A percentile compares a stretch with the other conserved stretches of the same genome.
Evolutionary conservation across 257 asterid genomes (phyloP).

Genomic region (Anisodus tanguticus): DNA sequence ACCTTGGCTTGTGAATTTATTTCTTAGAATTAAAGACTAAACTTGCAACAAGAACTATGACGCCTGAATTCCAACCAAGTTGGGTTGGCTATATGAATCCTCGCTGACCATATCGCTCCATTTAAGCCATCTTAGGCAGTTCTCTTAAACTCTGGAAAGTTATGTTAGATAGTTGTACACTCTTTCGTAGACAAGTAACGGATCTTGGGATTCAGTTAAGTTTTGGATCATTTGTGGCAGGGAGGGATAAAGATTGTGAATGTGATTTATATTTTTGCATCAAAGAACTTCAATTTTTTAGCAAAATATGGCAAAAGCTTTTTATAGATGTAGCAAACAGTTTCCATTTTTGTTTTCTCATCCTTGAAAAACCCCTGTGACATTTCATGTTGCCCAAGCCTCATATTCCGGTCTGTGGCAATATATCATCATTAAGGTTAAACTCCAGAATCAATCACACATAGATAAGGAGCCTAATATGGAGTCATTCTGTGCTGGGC

Average conservation of each 20-base stretch:
- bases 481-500: neutral
- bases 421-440: neutral
- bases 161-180: neutral
- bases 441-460: neutral
- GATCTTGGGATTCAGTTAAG: constrained; percentile 8
- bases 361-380: neutral
- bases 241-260: neutral
- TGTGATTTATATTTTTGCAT: constrained; percentile 8
- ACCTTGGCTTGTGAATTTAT: constrained; percentile 7
- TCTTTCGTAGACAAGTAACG: neutral
- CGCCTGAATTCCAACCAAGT: no score
- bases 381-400: neutral
- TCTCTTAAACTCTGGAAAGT: neutral
- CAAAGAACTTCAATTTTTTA: neutral
- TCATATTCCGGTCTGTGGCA: neutral
- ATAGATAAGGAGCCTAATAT: neutral
- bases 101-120: neutral
- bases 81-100: no score
- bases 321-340: neutral
- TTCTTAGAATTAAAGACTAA: neutral
- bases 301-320: neutral
- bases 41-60: no score
- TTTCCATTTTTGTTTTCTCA: neutral
- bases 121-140: neutral
- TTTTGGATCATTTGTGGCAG: constrained; percentile 4